These are phyloP conservation scores for Calonectria hawksworthii DNA, from an alignment of 2,329 filamentous ascomycete genomes.

Conservation along the genomic window DNA sequence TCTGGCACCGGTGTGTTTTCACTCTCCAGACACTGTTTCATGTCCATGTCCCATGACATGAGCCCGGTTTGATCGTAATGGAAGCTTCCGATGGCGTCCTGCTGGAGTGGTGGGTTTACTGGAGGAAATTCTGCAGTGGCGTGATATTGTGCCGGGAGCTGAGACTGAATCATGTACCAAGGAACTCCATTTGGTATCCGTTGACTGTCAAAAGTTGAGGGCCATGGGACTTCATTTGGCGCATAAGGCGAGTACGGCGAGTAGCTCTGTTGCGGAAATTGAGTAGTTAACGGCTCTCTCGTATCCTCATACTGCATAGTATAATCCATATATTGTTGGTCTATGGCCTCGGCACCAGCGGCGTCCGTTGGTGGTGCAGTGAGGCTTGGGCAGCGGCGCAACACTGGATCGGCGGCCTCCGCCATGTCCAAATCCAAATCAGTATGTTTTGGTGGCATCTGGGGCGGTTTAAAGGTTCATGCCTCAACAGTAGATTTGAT, in stretches of 20 bases:
- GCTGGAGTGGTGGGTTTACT: not conserved
- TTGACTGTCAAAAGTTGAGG: not conserved
- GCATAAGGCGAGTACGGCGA: not conserved
- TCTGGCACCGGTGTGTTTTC: not conserved
- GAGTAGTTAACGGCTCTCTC: not conserved
- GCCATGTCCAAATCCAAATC: not conserved
- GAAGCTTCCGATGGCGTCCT: not conserved
- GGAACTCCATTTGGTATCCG: not conserved
- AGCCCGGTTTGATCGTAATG: not conserved
- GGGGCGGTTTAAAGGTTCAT: not conserved
- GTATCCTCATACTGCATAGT: not conserved
- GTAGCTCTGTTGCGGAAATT: not conserved
- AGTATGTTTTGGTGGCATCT: not conserved
- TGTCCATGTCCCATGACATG: not conserved
- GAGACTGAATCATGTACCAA: not conserved
- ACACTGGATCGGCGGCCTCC: not conserved
- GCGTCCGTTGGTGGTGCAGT: not conserved
- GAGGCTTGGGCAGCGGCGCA: not conserved
- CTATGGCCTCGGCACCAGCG: not conserved
- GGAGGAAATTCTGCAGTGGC: not conserved
- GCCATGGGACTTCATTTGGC: not conserved
- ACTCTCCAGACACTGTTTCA: not conserved
- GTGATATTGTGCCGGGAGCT: not conserved
- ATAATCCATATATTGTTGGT: not conserved
- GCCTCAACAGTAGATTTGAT: not conserved